Base-by-base conservation (phyloP, 192 early-diverging fungal species). In the Backusella mclennaniae region DNA sequence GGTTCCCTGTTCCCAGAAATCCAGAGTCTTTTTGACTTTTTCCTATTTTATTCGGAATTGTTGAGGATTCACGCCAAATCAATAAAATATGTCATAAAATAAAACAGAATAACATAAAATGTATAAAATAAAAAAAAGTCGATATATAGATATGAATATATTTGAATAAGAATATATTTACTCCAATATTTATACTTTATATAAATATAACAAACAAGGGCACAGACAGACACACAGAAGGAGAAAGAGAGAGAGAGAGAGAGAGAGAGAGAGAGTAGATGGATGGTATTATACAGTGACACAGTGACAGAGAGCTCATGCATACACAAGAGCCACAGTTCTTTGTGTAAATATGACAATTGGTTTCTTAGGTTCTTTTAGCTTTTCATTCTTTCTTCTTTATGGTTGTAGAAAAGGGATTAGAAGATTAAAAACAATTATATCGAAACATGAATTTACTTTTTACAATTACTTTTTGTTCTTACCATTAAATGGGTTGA, bases 1-100 rank as follows among this genome's bases (percentile, higher is more conserved):
- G 33, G 76, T 66, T 52, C 74, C 69, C 66, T 80, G 77, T 42
- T 73, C 79, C 82, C 82, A 84, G 66, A 84, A 74, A 77, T 84
- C 82, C 44, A 80, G 74, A n/a, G 82, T 84, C 74, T 80, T 84
- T 74, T 75, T 84, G 41, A 84, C 73, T 63, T 80, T 80, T 23
- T 77, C 78, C 82, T 84, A 77, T 73, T 76, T 73, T 77, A 71
- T 74, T 73, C 73, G 68, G 41, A 36, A 26, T 29, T 38, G 19
- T 70, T 33, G 33, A 33, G 33, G 33, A 33, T 33, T 76, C 15
- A 69, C 41, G 52, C 23, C 46, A 36, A n/a, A 73, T n/a, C 23
- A 26, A 23, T 33, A 72, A 35, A 52, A 72, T 52, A 66, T 75
- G 5, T 66, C 52, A 73, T 69, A 42, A 31, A 31, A 73, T 73